phyloP scores from a whole-genome alignment of 805 yeast species.

The Cyberlindnera petersonii region DNA sequence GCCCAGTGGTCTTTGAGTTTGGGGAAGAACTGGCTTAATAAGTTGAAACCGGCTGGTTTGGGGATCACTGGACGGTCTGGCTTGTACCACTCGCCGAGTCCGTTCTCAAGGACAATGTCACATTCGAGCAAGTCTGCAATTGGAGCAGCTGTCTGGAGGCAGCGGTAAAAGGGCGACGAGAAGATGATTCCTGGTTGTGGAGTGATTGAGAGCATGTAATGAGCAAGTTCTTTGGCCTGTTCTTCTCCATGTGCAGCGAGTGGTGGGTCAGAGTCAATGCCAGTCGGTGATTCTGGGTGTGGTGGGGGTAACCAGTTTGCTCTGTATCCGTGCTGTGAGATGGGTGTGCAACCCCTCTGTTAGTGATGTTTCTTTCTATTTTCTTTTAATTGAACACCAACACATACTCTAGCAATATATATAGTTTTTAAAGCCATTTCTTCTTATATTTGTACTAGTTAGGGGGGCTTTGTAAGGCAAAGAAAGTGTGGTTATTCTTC shows the following conservation, averaged over 20 bases:
- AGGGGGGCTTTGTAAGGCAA: too few relatives aligned
- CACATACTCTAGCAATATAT: constrained; percentile 54
- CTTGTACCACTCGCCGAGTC: constrained; percentile 90
- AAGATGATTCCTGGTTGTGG: constrained; percentile 70
- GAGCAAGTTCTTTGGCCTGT: constrained; percentile 80
- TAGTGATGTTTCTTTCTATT: background rate
- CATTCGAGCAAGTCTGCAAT: constrained; percentile 55
- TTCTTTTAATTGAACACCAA: background rate
- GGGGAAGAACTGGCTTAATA: constrained; percentile 52
- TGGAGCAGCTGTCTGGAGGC: constrained; percentile 78
- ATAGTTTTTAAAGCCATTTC: constrained; percentile 52
- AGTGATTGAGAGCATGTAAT: constrained; percentile 44
- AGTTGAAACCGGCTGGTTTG: constrained; percentile 52
- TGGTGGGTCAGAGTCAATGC: constrained; percentile 85
- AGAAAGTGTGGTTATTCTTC: too few relatives aligned
- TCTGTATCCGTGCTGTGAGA: constrained; percentile 78
- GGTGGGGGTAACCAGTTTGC: constrained; percentile 79
- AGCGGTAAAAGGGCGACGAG: constrained; percentile 84
- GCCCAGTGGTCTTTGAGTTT: constrained; percentile 45
- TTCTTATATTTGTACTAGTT: too few relatives aligned
- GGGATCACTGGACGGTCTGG: constrained; percentile 69
- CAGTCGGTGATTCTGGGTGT: constrained; percentile 79
- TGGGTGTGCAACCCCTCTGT: too few relatives aligned
- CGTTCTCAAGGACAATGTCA: constrained; percentile 67
- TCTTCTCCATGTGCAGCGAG: constrained; percentile 83